phyloP scores from a whole-genome alignment of 169 alveolate species.

The Theileria equi region DNA sequence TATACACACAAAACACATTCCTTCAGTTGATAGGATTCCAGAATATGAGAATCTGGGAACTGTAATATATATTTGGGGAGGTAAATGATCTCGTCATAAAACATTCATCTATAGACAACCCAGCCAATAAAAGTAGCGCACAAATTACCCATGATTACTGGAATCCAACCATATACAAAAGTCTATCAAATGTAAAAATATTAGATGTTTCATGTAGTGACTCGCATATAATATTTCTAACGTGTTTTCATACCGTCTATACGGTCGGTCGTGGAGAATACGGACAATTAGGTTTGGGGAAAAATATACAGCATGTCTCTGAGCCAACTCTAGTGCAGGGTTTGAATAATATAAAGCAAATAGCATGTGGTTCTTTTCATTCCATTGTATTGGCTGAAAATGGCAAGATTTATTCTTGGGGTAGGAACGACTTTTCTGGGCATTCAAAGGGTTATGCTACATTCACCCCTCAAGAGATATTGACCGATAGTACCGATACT shows the following conservation, averaged over 20 bases:
- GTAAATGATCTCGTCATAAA: no score
- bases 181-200: slow-evolving; percentile 65
- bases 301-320: slow-evolving; percentile 30
- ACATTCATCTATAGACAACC: slow-evolving; percentile 30
- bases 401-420: slow-evolving; percentile 70
- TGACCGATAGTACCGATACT: slow-evolving; percentile 1
- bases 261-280: slow-evolving; percentile 75
- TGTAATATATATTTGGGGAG: slow-evolving; percentile 63
- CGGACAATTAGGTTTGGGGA: slow-evolving; percentile 76
- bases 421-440: slow-evolving; percentile 74
- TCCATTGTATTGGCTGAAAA: slow-evolving; percentile 48
- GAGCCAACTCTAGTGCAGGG: slow-evolving; percentile 66
- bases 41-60: slow-evolving; percentile 47
- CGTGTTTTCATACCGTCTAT: slow-evolving; percentile 56
- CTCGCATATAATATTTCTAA: slow-evolving; percentile 68
- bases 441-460: slow-evolving; percentile 37
- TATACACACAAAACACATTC: not conserved
- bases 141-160: slow-evolving; percentile 16
- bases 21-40: slow-evolving; percentile 41
- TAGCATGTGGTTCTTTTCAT: slow-evolving; percentile 71
- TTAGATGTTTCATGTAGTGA: slow-evolving; percentile 64
- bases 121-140: not conserved
- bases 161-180: slow-evolving; percentile 69
- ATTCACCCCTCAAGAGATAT: slow-evolving; percentile 25
- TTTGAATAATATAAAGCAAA: slow-evolving; percentile 43